These are phyloP conservation scores for Blepharisma stoltei DNA, from an alignment of 73 alveolate genomes.

Conservation along the genomic window DNA sequence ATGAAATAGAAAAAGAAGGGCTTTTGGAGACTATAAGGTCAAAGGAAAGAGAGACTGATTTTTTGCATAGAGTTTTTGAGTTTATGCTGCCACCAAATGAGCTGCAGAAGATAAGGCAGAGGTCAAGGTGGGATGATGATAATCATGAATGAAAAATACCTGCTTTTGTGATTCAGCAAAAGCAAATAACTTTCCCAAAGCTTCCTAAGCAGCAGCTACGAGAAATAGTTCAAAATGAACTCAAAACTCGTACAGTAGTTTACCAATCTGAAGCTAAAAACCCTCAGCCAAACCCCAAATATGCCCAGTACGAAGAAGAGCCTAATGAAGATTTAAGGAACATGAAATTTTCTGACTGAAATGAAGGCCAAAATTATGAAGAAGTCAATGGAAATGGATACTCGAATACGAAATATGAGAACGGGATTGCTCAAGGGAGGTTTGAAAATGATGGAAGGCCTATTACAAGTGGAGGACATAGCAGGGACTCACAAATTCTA, in stretches of 20 bases:
- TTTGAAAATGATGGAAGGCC: neutral
- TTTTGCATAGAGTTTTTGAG: conserved; percentile 28
- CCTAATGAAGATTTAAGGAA: neutral
- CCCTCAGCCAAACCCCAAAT: neutral
- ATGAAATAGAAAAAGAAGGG: conserved; percentile 46
- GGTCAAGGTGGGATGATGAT: conserved; percentile 42
- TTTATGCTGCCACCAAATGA: conserved; percentile 47
- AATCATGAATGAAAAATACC: conserved; percentile 49
- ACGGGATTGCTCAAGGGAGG: neutral
- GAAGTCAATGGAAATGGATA: neutral
- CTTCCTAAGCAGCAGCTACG: conserved; percentile 29
- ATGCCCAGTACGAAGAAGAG: neutral
- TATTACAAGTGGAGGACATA: neutral
- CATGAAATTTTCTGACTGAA: neutral
- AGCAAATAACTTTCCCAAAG: conserved; percentile 38
- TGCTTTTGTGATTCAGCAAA: conserved; percentile 40
- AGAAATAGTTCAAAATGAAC: neutral
- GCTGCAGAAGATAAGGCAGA: conserved; percentile 35
- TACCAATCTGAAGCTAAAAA: neutral
- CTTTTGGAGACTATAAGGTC: conserved; percentile 43
- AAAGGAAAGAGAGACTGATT: conserved; percentile 40
- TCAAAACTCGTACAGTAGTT: neutral
- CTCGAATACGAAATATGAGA: neutral
- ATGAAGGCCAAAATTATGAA: neutral
- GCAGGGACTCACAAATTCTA: neutral